Base-by-base conservation (phyloP, 2,329 filamentous ascomycete genomes). In the Exophiala sideris region DNA sequence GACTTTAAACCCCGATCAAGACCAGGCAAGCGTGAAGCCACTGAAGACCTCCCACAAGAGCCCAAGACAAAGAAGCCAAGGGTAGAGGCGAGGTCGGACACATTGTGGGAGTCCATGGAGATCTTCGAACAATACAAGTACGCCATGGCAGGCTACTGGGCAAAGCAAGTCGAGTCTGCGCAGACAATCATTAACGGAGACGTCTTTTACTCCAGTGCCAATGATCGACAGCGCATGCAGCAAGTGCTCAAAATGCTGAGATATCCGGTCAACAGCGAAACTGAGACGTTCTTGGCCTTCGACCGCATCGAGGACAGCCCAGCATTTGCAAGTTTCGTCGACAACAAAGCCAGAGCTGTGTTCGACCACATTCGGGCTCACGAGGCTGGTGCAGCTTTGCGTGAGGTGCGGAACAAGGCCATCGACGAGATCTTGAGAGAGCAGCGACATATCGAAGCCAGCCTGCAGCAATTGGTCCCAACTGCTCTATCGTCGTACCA, bases 111-210 rank as follows among this genome's bases (percentile, higher is more conserved):
- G 2, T 45, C 54, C 12, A 6, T n/a, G 14, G 48, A 45, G 12
- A 39, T 38, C 35, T 20, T 57, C 20, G 33, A 53, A 5, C 24
- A 14, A 20, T 56, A 44, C 38, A 49, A 6, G 7, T 32, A 38
- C 5, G 24, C 8, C 18, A 50, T 57, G 46, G 54, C 41, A 2
- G 11, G 36, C 8, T 36, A 50, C 18, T 57, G 45, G 45, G n/a
- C 24, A 7, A n/a, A 48, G 10, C 41, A 44, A 11, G 32, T 39
- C 16, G 10, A 3, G 2, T 42, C 14, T 24, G 54, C 50, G 6
- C 45, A 50, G 9, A 14, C 29, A 8, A 57, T 57, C 32, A 38
- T 57, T 9, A 29, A 44, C 11, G 21, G 21, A 32, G 54, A 57
- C 40, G 39, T 39, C 2, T 2, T 39, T 11, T 29, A 44, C 33